phyloP scores from a whole-genome alignment of 306 rosid genomes.

The Acacia melanoxylon region DNA sequence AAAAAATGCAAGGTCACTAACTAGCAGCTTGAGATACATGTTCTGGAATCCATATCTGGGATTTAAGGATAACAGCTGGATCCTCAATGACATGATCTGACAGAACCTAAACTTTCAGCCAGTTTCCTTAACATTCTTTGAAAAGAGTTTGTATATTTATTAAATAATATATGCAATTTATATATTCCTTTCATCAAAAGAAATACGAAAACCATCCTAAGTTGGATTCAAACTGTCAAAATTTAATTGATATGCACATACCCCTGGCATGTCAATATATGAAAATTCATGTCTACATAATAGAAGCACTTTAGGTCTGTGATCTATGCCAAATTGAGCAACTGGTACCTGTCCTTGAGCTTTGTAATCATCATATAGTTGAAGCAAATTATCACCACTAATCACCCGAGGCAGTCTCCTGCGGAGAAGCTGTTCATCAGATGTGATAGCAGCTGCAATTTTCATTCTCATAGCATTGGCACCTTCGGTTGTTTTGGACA shows the following conservation, averaged over 20 bases:
- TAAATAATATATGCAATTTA: constrained; percentile 9
- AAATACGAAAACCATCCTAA: constrained; percentile 12
- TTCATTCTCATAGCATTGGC: constrained; percentile 99
- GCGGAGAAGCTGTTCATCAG: constrained; percentile 96
- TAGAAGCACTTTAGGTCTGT: constrained; percentile 13
- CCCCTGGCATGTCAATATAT: neutral
- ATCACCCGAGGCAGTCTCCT: constrained; percentile 91
- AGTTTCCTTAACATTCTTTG: constrained; percentile 2
- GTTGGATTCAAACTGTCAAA: constrained; percentile 5
- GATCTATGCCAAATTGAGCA: constrained; percentile 27
- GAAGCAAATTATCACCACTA: constrained; percentile 89
- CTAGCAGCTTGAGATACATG: neutral
- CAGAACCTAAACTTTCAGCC: constrained; percentile 13
- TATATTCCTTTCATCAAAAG: constrained; percentile 11
- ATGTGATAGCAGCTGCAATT: constrained; percentile 92
- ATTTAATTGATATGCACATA: neutral
- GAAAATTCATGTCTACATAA: constrained; percentile 26
- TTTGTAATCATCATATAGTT: constrained; percentile 77
- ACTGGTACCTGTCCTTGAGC: constrained; percentile 93
- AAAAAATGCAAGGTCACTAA: constrained; percentile 9
- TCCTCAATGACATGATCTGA: constrained; percentile 11
- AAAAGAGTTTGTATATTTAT: neutral
- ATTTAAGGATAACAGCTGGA: neutral
- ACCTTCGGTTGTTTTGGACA: constrained; percentile 97
- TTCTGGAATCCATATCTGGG: neutral